Conservation (phyloP, 352 stramenopile species). For the Phytophthora sojae region DNA sequence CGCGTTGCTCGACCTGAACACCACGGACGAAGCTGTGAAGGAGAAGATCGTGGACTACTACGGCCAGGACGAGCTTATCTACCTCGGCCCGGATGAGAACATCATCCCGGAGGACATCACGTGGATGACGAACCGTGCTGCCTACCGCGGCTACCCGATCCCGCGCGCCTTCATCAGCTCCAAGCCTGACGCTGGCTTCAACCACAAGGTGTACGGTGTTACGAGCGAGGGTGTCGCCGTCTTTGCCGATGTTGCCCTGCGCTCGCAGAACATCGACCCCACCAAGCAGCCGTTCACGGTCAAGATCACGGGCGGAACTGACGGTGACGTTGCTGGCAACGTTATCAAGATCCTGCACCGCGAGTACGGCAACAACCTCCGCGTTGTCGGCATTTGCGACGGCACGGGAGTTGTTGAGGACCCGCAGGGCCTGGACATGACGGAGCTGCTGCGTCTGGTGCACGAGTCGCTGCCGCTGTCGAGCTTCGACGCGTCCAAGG, state of each 20-base stretch:
- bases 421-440: slow-evolving; percentile 94
- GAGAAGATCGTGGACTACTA: slow-evolving; percentile 82
- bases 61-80: slow-evolving; percentile 86
- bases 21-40: slow-evolving; percentile 75
- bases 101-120: slow-evolving; percentile 81
- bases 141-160: slow-evolving; percentile 79
- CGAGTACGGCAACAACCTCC: slow-evolving; percentile 94
- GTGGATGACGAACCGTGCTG: slow-evolving; percentile 89
- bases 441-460: slow-evolving; percentile 95
- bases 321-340: slow-evolving; percentile 98
- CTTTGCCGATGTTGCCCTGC: slow-evolving; percentile 79
- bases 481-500: slow-evolving; percentile 64
- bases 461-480: slow-evolving; percentile 91
- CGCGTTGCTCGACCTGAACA: slow-evolving; percentile 82
- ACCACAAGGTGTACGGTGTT: slow-evolving; percentile 90
- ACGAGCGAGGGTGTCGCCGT: slow-evolving; percentile 86
- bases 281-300: slow-evolving; percentile 78
- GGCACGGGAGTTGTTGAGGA: slow-evolving; percentile 95
- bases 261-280: slow-evolving; percentile 82
- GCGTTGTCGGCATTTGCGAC: slow-evolving; percentile 94
- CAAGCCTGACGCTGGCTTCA: slow-evolving; percentile 86
- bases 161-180: slow-evolving; percentile 88
- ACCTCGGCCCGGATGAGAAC: slow-evolving; percentile 85
- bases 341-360: slow-evolving; percentile 98
- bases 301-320: slow-evolving; percentile 95